These are phyloP conservation scores for Sungouiella thailandica DNA, from an alignment of 805 yeast species.

Conservation along the genomic window DNA sequence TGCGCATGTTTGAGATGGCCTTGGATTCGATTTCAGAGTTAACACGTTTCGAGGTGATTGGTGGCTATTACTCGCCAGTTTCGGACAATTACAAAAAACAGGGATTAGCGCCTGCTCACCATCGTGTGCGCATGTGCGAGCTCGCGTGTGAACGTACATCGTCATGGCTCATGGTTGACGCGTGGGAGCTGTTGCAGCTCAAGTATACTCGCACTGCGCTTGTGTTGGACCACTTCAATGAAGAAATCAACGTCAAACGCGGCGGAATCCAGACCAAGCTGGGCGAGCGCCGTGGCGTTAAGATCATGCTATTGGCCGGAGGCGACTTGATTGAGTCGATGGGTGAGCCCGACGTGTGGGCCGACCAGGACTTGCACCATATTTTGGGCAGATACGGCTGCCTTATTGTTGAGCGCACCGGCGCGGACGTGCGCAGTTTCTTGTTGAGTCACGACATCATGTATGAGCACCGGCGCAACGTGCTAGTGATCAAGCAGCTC, in stretches of 20 bases:
- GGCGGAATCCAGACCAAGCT: constrained; percentile 69
- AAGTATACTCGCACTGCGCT: constrained; percentile 90
- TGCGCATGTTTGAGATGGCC: constrained; percentile 99
- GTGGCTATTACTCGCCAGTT: constrained; percentile 95
- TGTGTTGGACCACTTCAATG: constrained; percentile 93
- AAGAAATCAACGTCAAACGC: constrained; percentile 85
- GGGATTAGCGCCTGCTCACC: constrained; percentile 83
- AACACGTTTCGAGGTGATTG: constrained; percentile 91
- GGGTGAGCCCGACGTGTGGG: constrained; percentile 99
- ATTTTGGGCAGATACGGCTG: constrained; percentile 96
- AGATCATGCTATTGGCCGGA: constrained; percentile 94
- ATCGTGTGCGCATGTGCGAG: constrained; percentile 97
- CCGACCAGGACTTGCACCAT: constrained; percentile 90
- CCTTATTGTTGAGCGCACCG: constrained; percentile 93
- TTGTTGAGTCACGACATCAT: constrained; percentile 90
- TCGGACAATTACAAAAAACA: constrained; percentile 88
- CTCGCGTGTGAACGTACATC: constrained; percentile 95
- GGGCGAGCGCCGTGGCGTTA: constrained; percentile 72
- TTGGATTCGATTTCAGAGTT: constrained; percentile 87
- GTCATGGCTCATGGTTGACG: constrained; percentile 98
- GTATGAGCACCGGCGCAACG: constrained; percentile 94
- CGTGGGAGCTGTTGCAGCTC: constrained; percentile 95
- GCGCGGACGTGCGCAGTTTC: constrained; percentile 91
- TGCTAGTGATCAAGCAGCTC: constrained; percentile 89
- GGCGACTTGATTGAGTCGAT: constrained; percentile 96